Percentiles rank a stretch among this genome's conserved stretches.
Conservation (phyloP, 352 stramenopile genomes). For the Phytopythium delawarense region DNA sequence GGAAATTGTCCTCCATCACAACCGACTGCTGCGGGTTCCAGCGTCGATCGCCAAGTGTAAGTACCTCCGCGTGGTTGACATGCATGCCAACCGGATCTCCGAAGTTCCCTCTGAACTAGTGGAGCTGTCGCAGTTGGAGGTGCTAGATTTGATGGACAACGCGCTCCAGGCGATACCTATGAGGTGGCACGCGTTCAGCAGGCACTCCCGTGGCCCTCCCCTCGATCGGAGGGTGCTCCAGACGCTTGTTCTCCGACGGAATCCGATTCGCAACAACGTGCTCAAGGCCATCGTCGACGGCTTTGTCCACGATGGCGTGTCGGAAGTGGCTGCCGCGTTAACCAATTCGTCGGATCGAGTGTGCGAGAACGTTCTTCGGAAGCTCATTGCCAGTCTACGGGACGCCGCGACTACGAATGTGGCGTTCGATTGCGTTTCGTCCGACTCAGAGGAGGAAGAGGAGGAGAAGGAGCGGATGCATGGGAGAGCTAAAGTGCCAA, state of each 20-base stretch:
- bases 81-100: constrained; percentile 46
- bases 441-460: constrained; percentile 8
- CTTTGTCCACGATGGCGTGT: constrained; percentile 3
- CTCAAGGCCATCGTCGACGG: constrained; percentile 26
- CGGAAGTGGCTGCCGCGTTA: constrained; percentile 2
- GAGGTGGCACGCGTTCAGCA: constrained; percentile 45
- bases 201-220: constrained; percentile 10
- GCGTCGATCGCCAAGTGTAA: constrained; percentile 26
- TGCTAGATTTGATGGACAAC: constrained; percentile 48
- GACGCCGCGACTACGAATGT: constrained; percentile 9
- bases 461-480: not conserved
- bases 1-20: constrained; percentile 36
- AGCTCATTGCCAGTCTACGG: constrained; percentile 47
- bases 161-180: constrained; percentile 34
- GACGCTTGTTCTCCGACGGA: constrained; percentile 39
- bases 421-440: not conserved
- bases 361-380: constrained; percentile 45
- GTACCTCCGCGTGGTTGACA: constrained; percentile 32
- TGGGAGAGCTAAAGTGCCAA: not conserved
- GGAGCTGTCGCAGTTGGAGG: constrained; percentile 21
- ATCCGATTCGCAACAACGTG: constrained; percentile 33
- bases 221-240: constrained; percentile 21
- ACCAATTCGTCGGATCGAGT: constrained; percentile 17
- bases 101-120: constrained; percentile 23
- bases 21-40: constrained; percentile 32